phyloP scores from a whole-genome alignment of 73 alveolate species.

The Paramecium primaurelia region DNA sequence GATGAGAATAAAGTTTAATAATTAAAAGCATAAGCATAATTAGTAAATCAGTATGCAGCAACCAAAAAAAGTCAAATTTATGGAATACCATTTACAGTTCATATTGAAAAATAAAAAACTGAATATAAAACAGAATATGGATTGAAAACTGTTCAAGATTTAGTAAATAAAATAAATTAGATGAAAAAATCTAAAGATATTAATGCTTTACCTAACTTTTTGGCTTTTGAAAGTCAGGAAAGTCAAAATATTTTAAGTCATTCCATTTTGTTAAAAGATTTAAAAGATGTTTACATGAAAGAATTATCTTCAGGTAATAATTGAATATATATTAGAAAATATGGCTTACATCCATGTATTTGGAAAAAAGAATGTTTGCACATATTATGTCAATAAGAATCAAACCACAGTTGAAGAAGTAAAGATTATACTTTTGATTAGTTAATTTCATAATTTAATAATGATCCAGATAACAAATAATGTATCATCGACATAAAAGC shows the following conservation, averaged over 20 bases:
- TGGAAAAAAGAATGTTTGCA: neutral
- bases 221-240: neutral
- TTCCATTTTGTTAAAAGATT: neutral
- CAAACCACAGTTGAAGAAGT: neutral
- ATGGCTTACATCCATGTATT: neutral
- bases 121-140: neutral
- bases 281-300: neutral
- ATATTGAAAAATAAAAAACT: neutral
- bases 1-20: neutral
- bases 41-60: neutral
- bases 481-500: neutral
- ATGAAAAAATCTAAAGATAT: neutral
- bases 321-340: neutral
- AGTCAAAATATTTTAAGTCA: neutral
- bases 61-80: neutral
- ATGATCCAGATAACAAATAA: neutral
- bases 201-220: neutral
- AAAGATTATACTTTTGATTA: neutral
- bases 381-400: neutral
- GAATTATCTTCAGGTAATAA: neutral
- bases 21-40: neutral
- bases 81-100: neutral
- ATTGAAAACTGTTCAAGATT: neutral
- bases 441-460: neutral
- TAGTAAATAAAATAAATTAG: neutral